Evolutionary conservation across 2,329 filamentous ascomycete species (phyloP), one percentile per base, ranked within the genome.

Genomic region (Cordyceps farinosa): DNA sequence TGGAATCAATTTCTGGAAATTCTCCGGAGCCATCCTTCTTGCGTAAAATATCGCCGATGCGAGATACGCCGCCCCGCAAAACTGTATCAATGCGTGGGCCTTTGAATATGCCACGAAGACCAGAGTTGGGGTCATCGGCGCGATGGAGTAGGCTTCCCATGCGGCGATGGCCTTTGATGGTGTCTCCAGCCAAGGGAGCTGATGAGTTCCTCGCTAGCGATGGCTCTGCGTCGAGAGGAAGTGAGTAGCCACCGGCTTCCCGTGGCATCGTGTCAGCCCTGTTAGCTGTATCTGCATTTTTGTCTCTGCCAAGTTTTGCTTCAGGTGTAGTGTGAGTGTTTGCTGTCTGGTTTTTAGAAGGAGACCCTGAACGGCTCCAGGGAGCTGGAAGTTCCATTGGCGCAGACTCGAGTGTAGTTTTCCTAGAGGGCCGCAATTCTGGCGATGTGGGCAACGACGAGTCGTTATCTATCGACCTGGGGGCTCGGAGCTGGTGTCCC

Each of bases 81-180:
- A 91, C 82, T 36, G 86, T 90, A 65, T 91, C 90, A 66, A 94
- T 87, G 62, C 90, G 83, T 56, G 87, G 85, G 3, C 87, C 88
- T 76, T 92, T 94, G 76, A 97, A 89, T 54, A 97, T 88, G 7
- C 89, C 87, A 48, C 88, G 85, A 17, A 77, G 56, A 15, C 75
- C 72, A 48, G 71, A 62, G 17, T 58, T 64, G 45, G 69, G 69
- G 13, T 78, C 75, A 17, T 77, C 75, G 1, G 66, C 42, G 30
- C 71, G 78, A 22, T 77, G 73, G 29, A 77, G 79, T n/a, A 82
- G 67, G 69, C 83, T 87, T 27, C 79, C 79, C 32, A 79, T 75
- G 51, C 78, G 82, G 65, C 77, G 76, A 65, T 80, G 79, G 52
- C 78, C 77, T 66, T 78, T 86, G 70, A 77, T 78, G 67, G 72